These are phyloP conservation scores for Venturia aucupariae DNA, from an alignment of 2,329 filamentous ascomycete genomes.

Conservation along the genomic window DNA sequence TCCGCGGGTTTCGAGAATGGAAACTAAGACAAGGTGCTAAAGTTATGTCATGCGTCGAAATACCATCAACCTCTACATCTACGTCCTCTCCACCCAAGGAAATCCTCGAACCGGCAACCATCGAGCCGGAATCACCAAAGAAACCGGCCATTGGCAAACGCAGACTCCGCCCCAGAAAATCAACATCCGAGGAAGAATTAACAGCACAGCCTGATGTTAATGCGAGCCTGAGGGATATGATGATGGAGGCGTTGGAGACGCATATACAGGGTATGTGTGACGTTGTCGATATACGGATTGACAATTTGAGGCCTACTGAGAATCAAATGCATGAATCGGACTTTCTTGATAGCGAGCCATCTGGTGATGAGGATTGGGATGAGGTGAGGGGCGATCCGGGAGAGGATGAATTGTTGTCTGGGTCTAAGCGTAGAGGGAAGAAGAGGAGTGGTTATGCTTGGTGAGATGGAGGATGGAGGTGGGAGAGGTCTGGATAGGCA, in stretches of 20 bases:
- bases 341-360: slow-evolving; percentile 56
- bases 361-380: slow-evolving; percentile 48
- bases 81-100: slow-evolving; percentile 26
- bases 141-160: neutral
- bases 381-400: neutral
- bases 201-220: neutral
- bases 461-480: slow-evolving; percentile 21
- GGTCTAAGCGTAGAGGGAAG: neutral
- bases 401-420: slow-evolving; percentile 2
- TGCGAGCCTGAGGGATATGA: slow-evolving; percentile 13
- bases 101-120: slow-evolving; percentile 22
- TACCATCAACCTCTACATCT: slow-evolving; percentile 1
- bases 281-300: slow-evolving; percentile 61
- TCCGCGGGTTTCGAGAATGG: slow-evolving; percentile 34
- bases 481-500: neutral
- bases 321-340: slow-evolving; percentile 61
- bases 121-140: neutral
- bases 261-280: slow-evolving; percentile 61
- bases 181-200: neutral
- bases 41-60: slow-evolving; percentile 15
- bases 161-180: slow-evolving; percentile 11
- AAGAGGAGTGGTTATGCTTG: slow-evolving; percentile 25
- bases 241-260: slow-evolving; percentile 20
- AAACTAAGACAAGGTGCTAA: slow-evolving; percentile 21
- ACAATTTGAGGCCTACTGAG: slow-evolving; percentile 66